A percentile compares a stretch with the other conserved stretches of the same genome.
These are phyloP conservation scores for Monosporascus ibericus DNA, from an alignment of 2,329 filamentous ascomycete genomes.

Conservation along the genomic window DNA sequence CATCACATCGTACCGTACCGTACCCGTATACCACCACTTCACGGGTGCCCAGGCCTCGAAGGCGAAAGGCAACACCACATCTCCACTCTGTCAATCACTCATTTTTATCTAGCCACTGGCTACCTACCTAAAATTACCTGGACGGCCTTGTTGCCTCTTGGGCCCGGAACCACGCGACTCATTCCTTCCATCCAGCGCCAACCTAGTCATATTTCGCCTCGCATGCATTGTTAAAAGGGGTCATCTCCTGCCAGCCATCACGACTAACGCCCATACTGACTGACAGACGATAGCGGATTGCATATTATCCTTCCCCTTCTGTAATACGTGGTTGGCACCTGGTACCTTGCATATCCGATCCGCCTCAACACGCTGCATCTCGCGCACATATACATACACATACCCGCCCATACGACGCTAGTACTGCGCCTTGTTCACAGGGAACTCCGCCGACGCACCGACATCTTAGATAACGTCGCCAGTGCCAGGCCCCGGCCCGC, in stretches of 20 bases:
- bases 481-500: not conserved
- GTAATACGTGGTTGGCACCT: slow-evolving; percentile 22
- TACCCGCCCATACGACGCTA: not conserved
- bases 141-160: slow-evolving; percentile 17
- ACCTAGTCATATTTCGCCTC: slow-evolving; percentile 13
- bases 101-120: slow-evolving; percentile 2
- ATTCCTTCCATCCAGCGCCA: slow-evolving; percentile 13
- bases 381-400: not conserved
- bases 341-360: slow-evolving; percentile 28
- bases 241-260: slow-evolving; percentile 10
- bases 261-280: slow-evolving; percentile 13
- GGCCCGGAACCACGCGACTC: slow-evolving; percentile 16
- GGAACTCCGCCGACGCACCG: slow-evolving; percentile 6
- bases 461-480: slow-evolving; percentile 7
- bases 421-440: not conserved
- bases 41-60: not conserved
- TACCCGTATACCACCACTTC: not conserved
- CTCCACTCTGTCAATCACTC: slow-evolving; percentile 3
- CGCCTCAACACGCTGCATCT: not conserved
- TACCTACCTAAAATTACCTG: slow-evolving; percentile 19
- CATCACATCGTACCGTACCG: slow-evolving; percentile 15
- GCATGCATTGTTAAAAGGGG: slow-evolving; percentile 18
- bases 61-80: not conserved
- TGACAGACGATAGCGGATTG: not conserved
- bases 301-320: slow-evolving; percentile 1